Conservation (phyloP, 148 eudicot genomes). For the Bassia scoparia region DNA sequence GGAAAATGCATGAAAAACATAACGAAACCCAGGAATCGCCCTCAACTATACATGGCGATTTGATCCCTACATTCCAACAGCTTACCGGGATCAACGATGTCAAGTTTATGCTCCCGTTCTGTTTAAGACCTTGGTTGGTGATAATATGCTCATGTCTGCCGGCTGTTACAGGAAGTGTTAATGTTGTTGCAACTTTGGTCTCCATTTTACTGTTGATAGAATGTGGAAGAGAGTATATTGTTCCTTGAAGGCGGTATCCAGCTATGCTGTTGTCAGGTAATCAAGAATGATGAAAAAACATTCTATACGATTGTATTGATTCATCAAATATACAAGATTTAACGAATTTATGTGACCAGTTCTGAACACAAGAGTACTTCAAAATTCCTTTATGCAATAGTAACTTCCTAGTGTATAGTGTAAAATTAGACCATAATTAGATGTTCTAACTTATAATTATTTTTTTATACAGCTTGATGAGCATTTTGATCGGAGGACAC, state of each 20-base stretch:
- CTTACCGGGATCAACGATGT: slow-evolving; percentile 32
- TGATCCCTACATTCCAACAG: slow-evolving; percentile 31
- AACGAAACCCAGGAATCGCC: slow-evolving; percentile 22
- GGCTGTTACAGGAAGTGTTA: slow-evolving; percentile 36
- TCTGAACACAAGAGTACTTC: too few species aligned
- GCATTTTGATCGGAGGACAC: slow-evolving; percentile 27
- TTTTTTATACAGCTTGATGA: slow-evolving; percentile 26
- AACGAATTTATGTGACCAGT: too few species aligned
- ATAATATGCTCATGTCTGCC: slow-evolving; percentile 35
- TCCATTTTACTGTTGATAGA: slow-evolving; percentile 37
- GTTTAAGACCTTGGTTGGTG: slow-evolving; percentile 33
- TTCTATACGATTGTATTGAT: too few species aligned
- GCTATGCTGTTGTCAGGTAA: slow-evolving; percentile 34
- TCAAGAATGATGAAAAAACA: too few species aligned
- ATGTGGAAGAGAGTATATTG: slow-evolving; percentile 33
- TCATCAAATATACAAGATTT: too few species aligned
- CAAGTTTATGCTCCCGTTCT: slow-evolving; percentile 38
- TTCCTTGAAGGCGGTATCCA: slow-evolving; percentile 42
- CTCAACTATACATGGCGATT: slow-evolving; percentile 30
- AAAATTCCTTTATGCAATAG: too few species aligned
- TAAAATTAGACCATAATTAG: too few species aligned
- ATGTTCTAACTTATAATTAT: too few species aligned
- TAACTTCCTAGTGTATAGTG: too few species aligned
- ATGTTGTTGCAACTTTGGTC: slow-evolving; percentile 35
- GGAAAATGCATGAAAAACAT: slow-evolving; percentile 29